Evolutionary conservation across 805 yeast species (phyloP).

Genomic region (Hanseniaspora jakobsenii): DNA sequence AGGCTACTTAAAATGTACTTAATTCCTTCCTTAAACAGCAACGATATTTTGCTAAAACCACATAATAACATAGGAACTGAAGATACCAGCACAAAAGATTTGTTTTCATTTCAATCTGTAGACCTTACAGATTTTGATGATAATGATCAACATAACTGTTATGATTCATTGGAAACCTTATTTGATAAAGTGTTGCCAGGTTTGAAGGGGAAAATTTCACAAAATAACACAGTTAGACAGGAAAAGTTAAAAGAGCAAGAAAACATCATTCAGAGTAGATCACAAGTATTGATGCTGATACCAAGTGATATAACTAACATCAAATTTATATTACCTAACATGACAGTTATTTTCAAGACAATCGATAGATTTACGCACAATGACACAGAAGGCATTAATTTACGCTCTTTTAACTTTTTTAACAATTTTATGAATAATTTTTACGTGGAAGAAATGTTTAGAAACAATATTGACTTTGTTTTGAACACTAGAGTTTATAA

Average conservation of each 20-base stretch:
- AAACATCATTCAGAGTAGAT: background rate
- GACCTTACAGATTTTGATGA: background rate
- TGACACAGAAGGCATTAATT: background rate
- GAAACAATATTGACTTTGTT: background rate
- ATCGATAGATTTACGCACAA: background rate
- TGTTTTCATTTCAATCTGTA: background rate
- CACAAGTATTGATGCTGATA: background rate
- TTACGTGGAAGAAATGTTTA: slow-evolving; percentile 5
- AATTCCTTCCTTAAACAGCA: slow-evolving; percentile 10
- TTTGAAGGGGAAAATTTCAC: no score
- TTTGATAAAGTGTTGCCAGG: background rate
- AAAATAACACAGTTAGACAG: background rate
- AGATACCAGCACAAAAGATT: no score
- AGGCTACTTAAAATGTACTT: slow-evolving; percentile 7
- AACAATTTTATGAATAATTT: slow-evolving; percentile 3
- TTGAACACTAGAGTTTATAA: slow-evolving; percentile 3
- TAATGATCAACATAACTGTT: background rate
- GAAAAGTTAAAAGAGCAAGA: background rate
- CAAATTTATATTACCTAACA: slow-evolving; percentile 13
- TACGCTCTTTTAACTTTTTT: background rate
- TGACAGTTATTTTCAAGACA: slow-evolving; percentile 1
- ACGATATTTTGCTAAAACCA: background rate
- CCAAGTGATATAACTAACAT: slow-evolving; percentile 2
- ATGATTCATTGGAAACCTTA: background rate
- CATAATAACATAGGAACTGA: no score